Percentiles rank a stretch among this genome's conserved stretches.
phyloP scores from a whole-genome alignment of 306 rosid species.

The Lathyrus oleraceus region DNA sequence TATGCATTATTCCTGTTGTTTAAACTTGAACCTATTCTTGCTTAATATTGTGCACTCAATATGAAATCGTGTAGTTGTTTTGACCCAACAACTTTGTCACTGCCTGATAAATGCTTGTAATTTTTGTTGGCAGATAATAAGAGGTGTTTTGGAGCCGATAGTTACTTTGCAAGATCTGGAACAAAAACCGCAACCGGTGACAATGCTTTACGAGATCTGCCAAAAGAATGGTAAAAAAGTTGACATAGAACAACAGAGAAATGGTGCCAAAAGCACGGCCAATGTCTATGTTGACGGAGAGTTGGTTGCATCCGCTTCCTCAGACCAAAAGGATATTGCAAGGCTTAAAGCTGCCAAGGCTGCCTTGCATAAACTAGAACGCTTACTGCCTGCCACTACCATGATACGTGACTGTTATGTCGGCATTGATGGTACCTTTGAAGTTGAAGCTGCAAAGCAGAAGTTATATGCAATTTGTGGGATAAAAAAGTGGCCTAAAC shows the following conservation, averaged over 20 bases:
- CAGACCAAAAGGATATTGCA: conserved; percentile 61
- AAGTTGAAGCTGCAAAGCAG: no score
- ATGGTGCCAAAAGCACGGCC: conserved; percentile 39
- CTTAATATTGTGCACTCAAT: background rate
- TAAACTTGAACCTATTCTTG: background rate
- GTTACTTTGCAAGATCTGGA: conserved; percentile 52
- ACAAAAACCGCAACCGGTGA: conserved; percentile 67
- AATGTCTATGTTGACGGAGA: conserved; percentile 57
- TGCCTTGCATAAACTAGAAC: conserved; percentile 49
- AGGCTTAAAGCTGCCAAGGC: conserved; percentile 76
- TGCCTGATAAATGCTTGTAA: background rate
- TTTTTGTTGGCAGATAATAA: no score
- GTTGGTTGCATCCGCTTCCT: conserved; percentile 55
- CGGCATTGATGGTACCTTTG: no score
- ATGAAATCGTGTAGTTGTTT: background rate
- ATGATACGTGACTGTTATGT: no score
- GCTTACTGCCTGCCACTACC: no score
- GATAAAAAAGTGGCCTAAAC: no score
- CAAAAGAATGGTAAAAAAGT: conserved; percentile 66
- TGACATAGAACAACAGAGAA: conserved; percentile 45
- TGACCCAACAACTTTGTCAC: background rate
- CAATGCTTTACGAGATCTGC: conserved; percentile 56
- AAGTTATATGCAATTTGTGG: no score
- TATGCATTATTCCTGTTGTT: background rate
- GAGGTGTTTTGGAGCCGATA: conserved; percentile 68